These are phyloP conservation scores for Candida methanosorbosa DNA, from an alignment of 805 yeast species.

Conservation along the genomic window DNA sequence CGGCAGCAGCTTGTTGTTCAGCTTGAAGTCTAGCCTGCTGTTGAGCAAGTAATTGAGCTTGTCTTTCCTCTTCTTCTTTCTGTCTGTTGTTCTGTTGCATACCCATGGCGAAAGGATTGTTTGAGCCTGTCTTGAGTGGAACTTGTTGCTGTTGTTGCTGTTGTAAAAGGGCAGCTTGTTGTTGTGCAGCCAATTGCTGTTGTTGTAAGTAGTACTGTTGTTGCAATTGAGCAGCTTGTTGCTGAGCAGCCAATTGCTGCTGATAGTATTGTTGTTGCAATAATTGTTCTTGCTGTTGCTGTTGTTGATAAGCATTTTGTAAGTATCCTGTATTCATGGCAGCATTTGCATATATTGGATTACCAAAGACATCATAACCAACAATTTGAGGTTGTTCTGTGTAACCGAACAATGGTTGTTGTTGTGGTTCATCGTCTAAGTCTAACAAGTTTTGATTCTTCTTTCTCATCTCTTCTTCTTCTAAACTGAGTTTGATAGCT, in stretches of 20 bases:
- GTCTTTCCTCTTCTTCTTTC: slow-evolving; percentile 11
- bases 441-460: slow-evolving; percentile 45
- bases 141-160: slow-evolving; percentile 27
- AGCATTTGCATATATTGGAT: slow-evolving; percentile 46
- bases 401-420: slow-evolving; percentile 22
- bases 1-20: slow-evolving; percentile 24
- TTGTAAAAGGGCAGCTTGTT: slow-evolving; percentile 15
- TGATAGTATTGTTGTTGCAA: slow-evolving; percentile 16
- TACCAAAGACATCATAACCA: slow-evolving; percentile 56
- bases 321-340: slow-evolving; percentile 48
- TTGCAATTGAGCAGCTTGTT: slow-evolving; percentile 8
- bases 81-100: slow-evolving; percentile 27
- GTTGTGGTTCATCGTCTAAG: slow-evolving; percentile 36
- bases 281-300: slow-evolving; percentile 12
- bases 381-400: slow-evolving; percentile 21
- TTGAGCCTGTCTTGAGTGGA: slow-evolving; percentile 29
- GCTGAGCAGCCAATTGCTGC: slow-evolving; percentile 12
- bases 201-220: slow-evolving; percentile 7
- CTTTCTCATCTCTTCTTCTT: slow-evolving; percentile 63
- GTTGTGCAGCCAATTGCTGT: slow-evolving; percentile 9
- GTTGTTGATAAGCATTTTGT: slow-evolving; percentile 32
- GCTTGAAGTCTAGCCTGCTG: no score
- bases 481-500: slow-evolving; percentile 64
- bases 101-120: slow-evolving; percentile 27
- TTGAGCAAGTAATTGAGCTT: slow-evolving; percentile 14